Base-by-base conservation (phyloP, 768 basidiomycete genomes). In the Sporobolomyces phaffii region DNA sequence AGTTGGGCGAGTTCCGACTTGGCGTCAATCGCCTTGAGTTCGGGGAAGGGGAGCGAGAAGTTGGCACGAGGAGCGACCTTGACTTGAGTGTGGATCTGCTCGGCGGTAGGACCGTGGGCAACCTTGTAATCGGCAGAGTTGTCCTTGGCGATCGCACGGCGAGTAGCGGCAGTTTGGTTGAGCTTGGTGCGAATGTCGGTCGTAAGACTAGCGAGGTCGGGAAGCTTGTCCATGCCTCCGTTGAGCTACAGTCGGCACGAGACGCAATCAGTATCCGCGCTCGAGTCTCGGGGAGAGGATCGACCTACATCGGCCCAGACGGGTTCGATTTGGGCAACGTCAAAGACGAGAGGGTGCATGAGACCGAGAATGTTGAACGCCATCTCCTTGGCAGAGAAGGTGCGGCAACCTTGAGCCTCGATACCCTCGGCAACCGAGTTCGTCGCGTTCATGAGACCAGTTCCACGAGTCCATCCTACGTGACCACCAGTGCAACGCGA, bases 371-470 rank as follows among this genome's bases (percentile, higher is more conserved):
- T 91, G 79, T 99, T 99, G 85, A 99, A 99, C 0, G 96, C 93
- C 96, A 98, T 99, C 80, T 99, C 96, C 81, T 98, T 98, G 33
- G 96, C 89, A 1, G 94, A 98, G 85, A 98, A 99, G 2, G 96
- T 99, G 72, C 96, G 86, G 64, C 96, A 90, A 68, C 96, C 96
- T 69, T 88, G 84, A 64, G 86, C 83, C 80, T 99, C 96, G 47
- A 99, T 83, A 60, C 91, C 91, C 64, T 93, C 89, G 31, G 96
- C 91, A 58, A 97, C 87, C 47, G 88, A 90, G 80, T 93, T 93
- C 48, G 91, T 93, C 5, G 92, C 88, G 63, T 84, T 87, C 96
- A 99, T 98, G 56, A 99, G 80, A 64, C 94, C 93, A 14, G 96
- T 99, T 36, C 96, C 96, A 69, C 96, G 90, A 50, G 93, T 97